Evolutionary conservation across 495 filamentous ascomycete genomes (phyloP).

Genomic region (Tuber calosporum): DNA sequence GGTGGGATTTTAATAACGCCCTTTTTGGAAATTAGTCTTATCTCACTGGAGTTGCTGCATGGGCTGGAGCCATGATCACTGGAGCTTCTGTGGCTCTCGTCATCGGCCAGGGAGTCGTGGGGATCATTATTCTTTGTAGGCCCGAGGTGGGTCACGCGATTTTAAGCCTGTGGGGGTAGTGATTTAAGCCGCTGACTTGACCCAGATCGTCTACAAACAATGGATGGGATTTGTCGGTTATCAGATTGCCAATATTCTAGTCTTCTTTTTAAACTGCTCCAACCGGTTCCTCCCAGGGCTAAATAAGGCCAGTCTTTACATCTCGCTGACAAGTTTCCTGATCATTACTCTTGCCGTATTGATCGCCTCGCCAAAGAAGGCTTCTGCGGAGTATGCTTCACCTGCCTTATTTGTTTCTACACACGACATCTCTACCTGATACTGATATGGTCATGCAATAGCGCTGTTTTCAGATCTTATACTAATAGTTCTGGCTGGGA

Average conservation of each 20-base stretch:
- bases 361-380: constrained; percentile 26
- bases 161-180: background rate
- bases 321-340: constrained; percentile 24
- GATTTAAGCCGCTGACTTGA: constrained; percentile 8
- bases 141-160: constrained; percentile 16
- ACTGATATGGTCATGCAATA: background rate
- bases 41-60: constrained; percentile 29
- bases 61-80: constrained; percentile 35
- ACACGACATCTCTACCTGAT: background rate
- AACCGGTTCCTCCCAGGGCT: constrained; percentile 22
- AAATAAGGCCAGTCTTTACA: constrained; percentile 27
- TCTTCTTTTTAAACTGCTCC: constrained; percentile 32
- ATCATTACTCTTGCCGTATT: constrained; percentile 26
- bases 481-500: constrained; percentile 29
- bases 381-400: constrained; percentile 11
- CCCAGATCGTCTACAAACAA: constrained; percentile 26
- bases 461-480: constrained; percentile 20
- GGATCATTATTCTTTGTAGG: constrained; percentile 32
- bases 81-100: constrained; percentile 30
- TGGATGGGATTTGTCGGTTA: constrained; percentile 36
- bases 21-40: constrained; percentile 21
- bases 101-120: constrained; percentile 27
- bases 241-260: constrained; percentile 25
- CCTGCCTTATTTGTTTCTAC: background rate
- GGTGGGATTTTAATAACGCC: background rate